phyloP scores from a whole-genome alignment of 192 early-diverging fungal genomes.

The Thamnidium elegans region DNA sequence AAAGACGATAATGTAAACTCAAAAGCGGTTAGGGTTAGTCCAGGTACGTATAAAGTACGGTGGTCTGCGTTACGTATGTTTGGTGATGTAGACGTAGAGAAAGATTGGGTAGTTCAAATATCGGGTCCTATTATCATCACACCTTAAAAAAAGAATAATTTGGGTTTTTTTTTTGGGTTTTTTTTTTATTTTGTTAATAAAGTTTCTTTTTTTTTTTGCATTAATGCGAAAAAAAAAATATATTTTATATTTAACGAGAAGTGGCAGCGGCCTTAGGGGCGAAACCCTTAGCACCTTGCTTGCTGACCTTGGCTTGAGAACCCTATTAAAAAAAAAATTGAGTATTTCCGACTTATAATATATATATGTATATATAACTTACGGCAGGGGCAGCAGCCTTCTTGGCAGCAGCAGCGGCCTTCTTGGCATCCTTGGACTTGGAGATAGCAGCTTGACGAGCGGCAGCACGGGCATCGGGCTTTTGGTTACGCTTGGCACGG shows the following conservation, averaged over 20 bases:
- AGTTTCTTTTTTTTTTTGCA: conserved; percentile 5
- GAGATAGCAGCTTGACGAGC: conserved; percentile 79
- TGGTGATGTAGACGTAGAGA: conserved; percentile 23
- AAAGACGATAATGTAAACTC: not conserved
- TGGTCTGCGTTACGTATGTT: conserved; percentile 33
- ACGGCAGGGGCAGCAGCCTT: conserved; percentile 48
- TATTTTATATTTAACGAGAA: conserved; percentile 70
- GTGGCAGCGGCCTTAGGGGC: conserved; percentile 74
- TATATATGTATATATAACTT: no score
- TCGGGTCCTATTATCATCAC: conserved; percentile 25
- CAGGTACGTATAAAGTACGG: conserved; percentile 28
- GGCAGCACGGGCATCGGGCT: conserved; percentile 90
- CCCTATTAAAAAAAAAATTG: conserved; percentile 5
- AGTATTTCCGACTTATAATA: no score
- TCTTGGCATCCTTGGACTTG: conserved; percentile 91
- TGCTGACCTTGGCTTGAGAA: conserved; percentile 61
- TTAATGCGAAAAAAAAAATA: conserved; percentile 2
- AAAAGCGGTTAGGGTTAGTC: conserved; percentile 1
- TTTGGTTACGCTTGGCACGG: conserved; percentile 94
- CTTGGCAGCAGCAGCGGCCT: conserved; percentile 79
- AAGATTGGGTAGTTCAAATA: conserved; percentile 19
- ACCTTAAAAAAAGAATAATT: conserved; percentile 2
- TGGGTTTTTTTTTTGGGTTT: no score
- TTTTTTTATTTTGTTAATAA: no score
- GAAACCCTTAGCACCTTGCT: conserved; percentile 80